Evolutionary conservation across 139 green algal species (phyloP).

Genomic region (Chlamydomonas sp.): DNA sequence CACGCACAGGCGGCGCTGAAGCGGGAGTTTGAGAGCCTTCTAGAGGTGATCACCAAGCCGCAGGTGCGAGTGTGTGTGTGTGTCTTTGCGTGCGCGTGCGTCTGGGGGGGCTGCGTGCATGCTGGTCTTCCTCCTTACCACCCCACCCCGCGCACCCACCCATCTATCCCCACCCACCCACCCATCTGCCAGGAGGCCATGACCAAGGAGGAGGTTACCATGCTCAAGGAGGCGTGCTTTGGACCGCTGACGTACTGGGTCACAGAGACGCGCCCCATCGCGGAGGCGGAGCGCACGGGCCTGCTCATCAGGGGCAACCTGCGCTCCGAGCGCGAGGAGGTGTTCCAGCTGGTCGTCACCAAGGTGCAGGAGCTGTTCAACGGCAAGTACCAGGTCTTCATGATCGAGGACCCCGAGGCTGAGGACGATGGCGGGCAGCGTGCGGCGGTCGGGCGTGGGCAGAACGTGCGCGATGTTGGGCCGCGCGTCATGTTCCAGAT

Average conservation of each 20-base stretch:
- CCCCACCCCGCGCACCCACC: background rate
- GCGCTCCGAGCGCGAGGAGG: conserved; percentile 37
- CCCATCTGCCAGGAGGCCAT: background rate
- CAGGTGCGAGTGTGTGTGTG: too few species aligned
- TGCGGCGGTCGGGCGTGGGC: background rate
- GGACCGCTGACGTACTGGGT: conserved; percentile 72
- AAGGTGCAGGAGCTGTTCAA: conserved; percentile 41
- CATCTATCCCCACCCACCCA: background rate
- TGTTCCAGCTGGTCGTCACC: conserved; percentile 27
- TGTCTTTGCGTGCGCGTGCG: too few species aligned
- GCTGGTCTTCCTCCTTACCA: too few species aligned
- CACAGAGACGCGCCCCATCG: conserved; percentile 52
- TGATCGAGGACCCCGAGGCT: conserved; percentile 6
- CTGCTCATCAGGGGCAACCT: conserved; percentile 79
- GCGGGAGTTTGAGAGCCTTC: too few species aligned
- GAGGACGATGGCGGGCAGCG: background rate
- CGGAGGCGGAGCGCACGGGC: conserved; percentile 31
- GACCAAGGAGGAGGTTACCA: conserved; percentile 38
- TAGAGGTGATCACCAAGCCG: too few species aligned
- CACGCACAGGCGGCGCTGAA: background rate
- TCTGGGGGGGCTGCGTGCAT: too few species aligned
- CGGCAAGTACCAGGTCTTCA: conserved; percentile 37
- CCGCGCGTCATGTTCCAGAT: conserved; percentile 4
- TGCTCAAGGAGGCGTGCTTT: conserved; percentile 69
- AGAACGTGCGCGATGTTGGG: background rate